Conservation (phyloP, 768 basidiomycete genomes). For the Auriscalpium microsporum region DNA sequence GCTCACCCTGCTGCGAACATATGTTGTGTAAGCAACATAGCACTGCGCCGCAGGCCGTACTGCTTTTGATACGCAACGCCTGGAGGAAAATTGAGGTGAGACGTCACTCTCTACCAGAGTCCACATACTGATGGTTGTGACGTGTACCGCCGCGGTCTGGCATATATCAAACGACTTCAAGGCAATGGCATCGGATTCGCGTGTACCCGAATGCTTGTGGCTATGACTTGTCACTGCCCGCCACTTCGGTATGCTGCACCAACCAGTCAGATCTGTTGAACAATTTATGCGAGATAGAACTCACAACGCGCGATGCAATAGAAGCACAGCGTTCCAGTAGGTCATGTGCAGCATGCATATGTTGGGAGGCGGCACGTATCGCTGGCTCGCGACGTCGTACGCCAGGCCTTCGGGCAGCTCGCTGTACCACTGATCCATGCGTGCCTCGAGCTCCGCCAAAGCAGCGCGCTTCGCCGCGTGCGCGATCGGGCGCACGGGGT, state of each 20-base stretch:
- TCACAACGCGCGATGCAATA: conserved; percentile 75
- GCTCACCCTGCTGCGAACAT: conserved; percentile 66
- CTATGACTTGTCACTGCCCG: conserved; percentile 31
- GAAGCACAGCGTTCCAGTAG: conserved; percentile 68
- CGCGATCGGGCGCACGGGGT: conserved; percentile 53
- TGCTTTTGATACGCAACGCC: conserved; percentile 53
- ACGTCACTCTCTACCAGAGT: background rate
- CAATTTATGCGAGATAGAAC: conserved; percentile 21
- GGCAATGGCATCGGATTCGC: conserved; percentile 34
- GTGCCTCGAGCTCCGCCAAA: conserved; percentile 50
- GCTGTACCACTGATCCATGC: conserved; percentile 68
- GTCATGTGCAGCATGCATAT: conserved; percentile 62
- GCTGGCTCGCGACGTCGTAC: conserved; percentile 48
- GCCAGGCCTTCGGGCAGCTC: conserved; percentile 55
- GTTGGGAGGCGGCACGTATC: conserved; percentile 50
- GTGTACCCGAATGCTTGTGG: background rate
- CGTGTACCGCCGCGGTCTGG: conserved; percentile 62
- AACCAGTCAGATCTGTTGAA: conserved; percentile 7
- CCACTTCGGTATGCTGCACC: conserved; percentile 60
- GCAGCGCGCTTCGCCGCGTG: conserved; percentile 38
- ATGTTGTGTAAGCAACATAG: conserved; percentile 63
- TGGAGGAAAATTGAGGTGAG: conserved; percentile 19
- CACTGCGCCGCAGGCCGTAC: conserved; percentile 50
- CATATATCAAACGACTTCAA: conserved; percentile 69
- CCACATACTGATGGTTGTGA: conserved; percentile 53